Evolutionary conservation across 495 filamentous ascomycete genomes (phyloP).

Genomic region (Tuber borchii): DNA sequence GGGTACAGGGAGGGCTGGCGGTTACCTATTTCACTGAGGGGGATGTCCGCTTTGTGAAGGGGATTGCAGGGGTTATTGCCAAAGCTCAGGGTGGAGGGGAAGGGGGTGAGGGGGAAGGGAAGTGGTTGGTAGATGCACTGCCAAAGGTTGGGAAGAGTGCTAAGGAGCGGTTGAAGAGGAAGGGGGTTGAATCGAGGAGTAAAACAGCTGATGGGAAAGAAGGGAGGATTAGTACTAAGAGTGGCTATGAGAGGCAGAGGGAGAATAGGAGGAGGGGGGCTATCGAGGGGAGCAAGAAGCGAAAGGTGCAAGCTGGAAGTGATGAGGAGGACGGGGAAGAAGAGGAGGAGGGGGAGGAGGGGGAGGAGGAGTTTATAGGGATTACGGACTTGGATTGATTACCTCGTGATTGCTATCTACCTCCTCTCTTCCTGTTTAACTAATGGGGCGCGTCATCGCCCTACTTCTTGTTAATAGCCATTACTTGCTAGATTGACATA

Average conservation of each 20-base stretch:
- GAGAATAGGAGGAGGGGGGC: slow-evolving; percentile 72
- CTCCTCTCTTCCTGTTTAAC: background rate
- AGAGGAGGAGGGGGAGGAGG: slow-evolving; percentile 30
- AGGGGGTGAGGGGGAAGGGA: slow-evolving; percentile 53
- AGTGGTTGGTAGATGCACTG: slow-evolving; percentile 84
- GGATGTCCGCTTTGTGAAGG: slow-evolving; percentile 83
- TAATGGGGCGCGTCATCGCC: background rate
- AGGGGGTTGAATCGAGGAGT: slow-evolving; percentile 72
- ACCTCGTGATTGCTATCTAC: background rate
- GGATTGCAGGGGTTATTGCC: slow-evolving; percentile 84
- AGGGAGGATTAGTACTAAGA: slow-evolving; percentile 80
- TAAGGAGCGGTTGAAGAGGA: slow-evolving; percentile 71
- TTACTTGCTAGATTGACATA: background rate
- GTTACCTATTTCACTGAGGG: slow-evolving; percentile 94
- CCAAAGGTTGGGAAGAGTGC: slow-evolving; percentile 75
- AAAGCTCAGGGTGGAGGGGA: slow-evolving; percentile 58
- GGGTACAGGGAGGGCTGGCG: slow-evolving; percentile 79
- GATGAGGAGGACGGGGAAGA: slow-evolving; percentile 43
- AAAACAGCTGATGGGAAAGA: slow-evolving; percentile 44
- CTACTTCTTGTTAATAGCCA: background rate
- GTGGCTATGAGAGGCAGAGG: slow-evolving; percentile 72
- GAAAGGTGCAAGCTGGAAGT: slow-evolving; percentile 47
- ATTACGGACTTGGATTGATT: slow-evolving; percentile 21
- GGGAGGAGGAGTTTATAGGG: slow-evolving; percentile 41
- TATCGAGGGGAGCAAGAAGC: slow-evolving; percentile 61